Base-by-base conservation (phyloP, 495 filamentous ascomycete genomes). In the Umbilicaria muhlenbergii region DNA sequence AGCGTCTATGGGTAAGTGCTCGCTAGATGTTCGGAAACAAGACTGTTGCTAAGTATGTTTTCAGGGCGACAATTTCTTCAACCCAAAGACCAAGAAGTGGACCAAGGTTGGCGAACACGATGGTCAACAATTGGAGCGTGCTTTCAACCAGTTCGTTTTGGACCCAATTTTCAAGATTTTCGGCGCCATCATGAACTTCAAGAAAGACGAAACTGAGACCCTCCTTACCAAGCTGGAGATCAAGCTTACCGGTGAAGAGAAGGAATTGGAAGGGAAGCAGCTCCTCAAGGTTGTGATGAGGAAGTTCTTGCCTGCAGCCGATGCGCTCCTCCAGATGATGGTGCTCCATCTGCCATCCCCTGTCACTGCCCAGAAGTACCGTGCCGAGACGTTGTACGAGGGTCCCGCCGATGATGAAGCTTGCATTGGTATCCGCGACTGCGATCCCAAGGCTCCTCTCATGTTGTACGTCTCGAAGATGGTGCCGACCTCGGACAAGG, bases 381-480 rank as follows among this genome's bases (percentile, higher is more conserved):
- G 91, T 80, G 79, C 75, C 57, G 91, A 95, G 78, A 94, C 89
- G 60, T 77, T 99, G 45, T 99, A 99, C 74, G 91, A 99, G 73
- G 91, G 91, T 71, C 91, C 91, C 47, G 55, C 66, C 21, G 91
- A 99, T 64, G 91, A 99, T 56, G 79, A 86, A 68, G 79, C 77
- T 53, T 84, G 78, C 73, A 82, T 92, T 59, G 85, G 78, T 73
- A 95, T 99, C 74, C 86, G 88, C 41, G 88, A 95, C 74, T 96
- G 91, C 71, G 82, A 96, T 65, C 74, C 88, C 67, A 94, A 91
- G 74, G 91, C 77, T 58, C 85, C 88, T 57, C 91, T 99, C 64
- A 99, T 99, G 91, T 75, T 96, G 50, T 99, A 99, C 78, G 88
- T 99, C 67, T 99, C 91, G 61, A 99, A 99, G 82, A 99, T 99